Percentiles rank a stretch among this genome's conserved stretches.
These are phyloP conservation scores for Pichia manshurica DNA, from an alignment of 805 yeast genomes.

Conservation along the genomic window DNA sequence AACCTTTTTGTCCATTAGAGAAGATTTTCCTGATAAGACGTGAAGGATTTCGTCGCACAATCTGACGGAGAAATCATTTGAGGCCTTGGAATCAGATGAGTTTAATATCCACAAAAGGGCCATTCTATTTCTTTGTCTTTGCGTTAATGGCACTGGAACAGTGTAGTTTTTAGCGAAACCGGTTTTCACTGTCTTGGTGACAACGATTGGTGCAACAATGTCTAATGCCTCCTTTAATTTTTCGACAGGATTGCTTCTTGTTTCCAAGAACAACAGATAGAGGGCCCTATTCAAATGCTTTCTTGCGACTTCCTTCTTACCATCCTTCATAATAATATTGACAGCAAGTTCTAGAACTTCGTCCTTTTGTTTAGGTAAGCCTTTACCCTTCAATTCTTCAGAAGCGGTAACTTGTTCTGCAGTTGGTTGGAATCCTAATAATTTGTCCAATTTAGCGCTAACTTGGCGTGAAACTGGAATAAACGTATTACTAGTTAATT, in stretches of 20 bases:
- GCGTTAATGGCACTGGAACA: slow-evolving; percentile 77
- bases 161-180: slow-evolving; percentile 79
- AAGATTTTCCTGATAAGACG: slow-evolving; percentile 70
- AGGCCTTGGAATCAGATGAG: slow-evolving; percentile 71
- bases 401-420: slow-evolving; percentile 58
- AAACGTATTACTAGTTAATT: slow-evolving; percentile 23
- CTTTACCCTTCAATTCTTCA: slow-evolving; percentile 41
- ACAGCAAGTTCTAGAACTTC: slow-evolving; percentile 73
- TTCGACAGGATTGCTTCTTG: slow-evolving; percentile 74
- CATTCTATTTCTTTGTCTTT: slow-evolving; percentile 75
- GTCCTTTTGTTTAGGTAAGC: slow-evolving; percentile 59
- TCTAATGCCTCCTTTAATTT: slow-evolving; percentile 72
- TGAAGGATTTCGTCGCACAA: slow-evolving; percentile 83
- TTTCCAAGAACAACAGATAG: slow-evolving; percentile 66
- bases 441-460: slow-evolving; percentile 15
- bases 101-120: slow-evolving; percentile 91
- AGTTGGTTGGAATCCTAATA: slow-evolving; percentile 49
- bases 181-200: slow-evolving; percentile 68
- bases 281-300: slow-evolving; percentile 69
- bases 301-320: slow-evolving; percentile 78
- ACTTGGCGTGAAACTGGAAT: slow-evolving; percentile 18
- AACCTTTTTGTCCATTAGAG: slow-evolving; percentile 78
- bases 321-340: slow-evolving; percentile 88
- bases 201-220: slow-evolving; percentile 76
- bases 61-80: slow-evolving; percentile 79